Evolutionary conservation across 2,329 filamentous ascomycete genomes (phyloP).

Genomic region (Penicillium sp.): DNA sequence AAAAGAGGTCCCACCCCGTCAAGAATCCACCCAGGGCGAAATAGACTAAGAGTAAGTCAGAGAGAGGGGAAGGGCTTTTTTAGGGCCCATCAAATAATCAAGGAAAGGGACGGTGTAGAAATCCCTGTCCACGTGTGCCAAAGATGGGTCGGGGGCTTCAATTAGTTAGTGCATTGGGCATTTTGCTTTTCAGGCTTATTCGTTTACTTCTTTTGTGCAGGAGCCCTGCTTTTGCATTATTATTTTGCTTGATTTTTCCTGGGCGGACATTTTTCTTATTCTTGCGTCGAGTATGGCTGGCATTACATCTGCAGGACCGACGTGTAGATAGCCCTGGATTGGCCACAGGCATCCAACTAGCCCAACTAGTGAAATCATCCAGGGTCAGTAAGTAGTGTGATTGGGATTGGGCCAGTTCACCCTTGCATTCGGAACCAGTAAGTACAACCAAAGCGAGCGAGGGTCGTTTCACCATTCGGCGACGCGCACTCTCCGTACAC

Average conservation of each 20-base stretch:
- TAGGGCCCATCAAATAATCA: conserved; percentile 18
- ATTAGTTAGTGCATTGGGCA: background rate
- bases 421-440: conserved; percentile 18
- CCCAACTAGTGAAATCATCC: conserved; percentile 2
- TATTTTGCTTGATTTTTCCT: background rate
- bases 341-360: too few relatives aligned
- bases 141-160: conserved; percentile 6
- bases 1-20: conserved; percentile 23
- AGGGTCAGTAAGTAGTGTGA: conserved; percentile 14
- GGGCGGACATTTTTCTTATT: background rate
- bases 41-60: conserved; percentile 7
- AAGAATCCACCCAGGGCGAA: conserved; percentile 17
- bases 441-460: conserved; percentile 4
- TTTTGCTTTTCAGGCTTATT: background rate
- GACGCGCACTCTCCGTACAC: conserved; percentile 21
- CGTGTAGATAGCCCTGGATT: conserved; percentile 1
- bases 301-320: conserved; percentile 11
- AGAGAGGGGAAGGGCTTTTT: conserved; percentile 23
- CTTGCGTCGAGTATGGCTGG: background rate
- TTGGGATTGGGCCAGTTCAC: conserved; percentile 12
- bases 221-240: background rate
- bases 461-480: conserved; percentile 22
- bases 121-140: conserved; percentile 35
- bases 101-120: conserved; percentile 12
- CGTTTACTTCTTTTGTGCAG: background rate